Conservation (phyloP, 805 yeast species). For the Candida boleticola region DNA sequence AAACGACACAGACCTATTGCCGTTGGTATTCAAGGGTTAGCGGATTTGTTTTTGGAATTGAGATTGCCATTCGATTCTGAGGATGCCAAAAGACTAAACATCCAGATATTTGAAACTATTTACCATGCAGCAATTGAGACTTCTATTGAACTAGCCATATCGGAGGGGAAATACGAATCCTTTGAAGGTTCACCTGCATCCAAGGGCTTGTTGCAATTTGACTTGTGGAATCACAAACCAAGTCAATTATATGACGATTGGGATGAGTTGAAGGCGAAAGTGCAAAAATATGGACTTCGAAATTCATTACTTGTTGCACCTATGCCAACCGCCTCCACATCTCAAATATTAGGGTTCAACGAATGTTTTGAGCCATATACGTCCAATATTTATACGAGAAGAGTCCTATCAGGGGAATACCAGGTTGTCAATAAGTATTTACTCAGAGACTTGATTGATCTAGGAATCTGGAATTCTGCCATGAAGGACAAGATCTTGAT, state of each 20-base stretch:
- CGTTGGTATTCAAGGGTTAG: constrained; percentile 97
- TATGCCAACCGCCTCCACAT: constrained; percentile 98
- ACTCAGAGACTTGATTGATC: constrained; percentile 73
- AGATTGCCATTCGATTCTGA: constrained; percentile 84
- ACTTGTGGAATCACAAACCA: constrained; percentile 81
- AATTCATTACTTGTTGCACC: constrained; percentile 90
- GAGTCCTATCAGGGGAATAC: constrained; percentile 91
- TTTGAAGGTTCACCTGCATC: constrained; percentile 90
- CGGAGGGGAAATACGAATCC: constrained; percentile 66
- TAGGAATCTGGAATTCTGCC: constrained; percentile 79
- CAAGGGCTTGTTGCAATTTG: constrained; percentile 79
- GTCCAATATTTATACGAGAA: constrained; percentile 84
- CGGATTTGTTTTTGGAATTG: constrained; percentile 79
- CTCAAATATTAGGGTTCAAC: constrained; percentile 89
- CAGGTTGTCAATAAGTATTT: constrained; percentile 89
- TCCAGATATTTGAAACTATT: constrained; percentile 90
- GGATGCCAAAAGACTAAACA: constrained; percentile 72
- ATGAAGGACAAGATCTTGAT: constrained; percentile 76
- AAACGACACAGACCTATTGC: constrained; percentile 89
- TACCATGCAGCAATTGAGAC: constrained; percentile 92
- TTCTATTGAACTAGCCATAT: constrained; percentile 75
- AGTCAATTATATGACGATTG: constrained; percentile 78
- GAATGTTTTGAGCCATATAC: constrained; percentile 98
- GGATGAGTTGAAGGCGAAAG: constrained; percentile 62
- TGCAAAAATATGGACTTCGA: constrained; percentile 67